Base-by-base conservation (phyloP, 179 eudicot genomes). In the Silene coronaria region DNA sequence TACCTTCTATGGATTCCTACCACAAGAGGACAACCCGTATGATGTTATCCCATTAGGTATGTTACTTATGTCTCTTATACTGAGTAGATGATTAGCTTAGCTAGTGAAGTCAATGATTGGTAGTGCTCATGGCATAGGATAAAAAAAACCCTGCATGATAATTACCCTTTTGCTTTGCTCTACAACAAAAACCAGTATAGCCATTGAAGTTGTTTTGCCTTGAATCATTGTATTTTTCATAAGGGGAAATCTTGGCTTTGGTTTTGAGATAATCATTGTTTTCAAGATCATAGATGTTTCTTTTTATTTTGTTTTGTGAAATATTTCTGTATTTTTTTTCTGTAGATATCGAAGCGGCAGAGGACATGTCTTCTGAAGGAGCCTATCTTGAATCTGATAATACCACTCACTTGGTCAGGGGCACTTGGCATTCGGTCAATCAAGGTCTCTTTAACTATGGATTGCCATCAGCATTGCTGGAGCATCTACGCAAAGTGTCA, bases 1-100 rank as follows among this genome's bases (percentile, higher is more conserved):
- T 71, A 91, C 91, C 19, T 96, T 93, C 84, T 96, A 96, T 75
- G 99, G 99, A 36, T 96, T 96, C 80, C 55, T 90, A 68, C 87
- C 97, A 30, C 85, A 81, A 81, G 90, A 82, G 72, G 84, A 82
- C 51, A 93, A 88, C 79, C 93, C 91, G 46, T 88, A 82, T 79
- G 96, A 96, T 82, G 75, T 93, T 73, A 92, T 96, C 72, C 94
- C 93, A 57, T 77, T 93, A 58, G 97, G 99, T 96, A 83, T 34
- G 79, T 74, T 62, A 27, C 68, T n/a, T 66, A 64, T 19, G 48
- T 72, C 71, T 28, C 48, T 17, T 55, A 9, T 12, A 8, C 48
- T 10, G 48, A 42, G 13, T 9, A 42, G 14, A 42, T 42, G 48
- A 42, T 42, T 42, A 42, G 13, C 48, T 42, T 42, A 10, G 13